These are phyloP conservation scores for Epicoccum nigrum DNA, from an alignment of 2,329 filamentous ascomycete genomes.

Conservation along the genomic window DNA sequence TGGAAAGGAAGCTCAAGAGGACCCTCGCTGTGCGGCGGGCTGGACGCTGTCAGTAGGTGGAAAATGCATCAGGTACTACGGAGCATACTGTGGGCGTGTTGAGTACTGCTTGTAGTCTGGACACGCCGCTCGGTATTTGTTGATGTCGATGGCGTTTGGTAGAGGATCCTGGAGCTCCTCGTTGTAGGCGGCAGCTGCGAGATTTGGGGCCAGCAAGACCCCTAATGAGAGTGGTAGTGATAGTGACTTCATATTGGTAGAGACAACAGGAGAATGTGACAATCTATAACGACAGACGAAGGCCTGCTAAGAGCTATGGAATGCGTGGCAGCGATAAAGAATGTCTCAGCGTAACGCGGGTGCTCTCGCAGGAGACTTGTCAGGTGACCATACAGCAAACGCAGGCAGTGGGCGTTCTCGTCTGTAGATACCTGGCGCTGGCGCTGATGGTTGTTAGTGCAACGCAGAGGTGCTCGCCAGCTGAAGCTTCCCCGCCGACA, in stretches of 20 bases:
- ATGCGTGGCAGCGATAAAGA: not conserved
- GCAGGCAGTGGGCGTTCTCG: not conserved
- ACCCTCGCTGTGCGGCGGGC: constrained; percentile 79
- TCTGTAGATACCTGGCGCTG: not conserved
- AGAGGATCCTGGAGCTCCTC: constrained; percentile 41
- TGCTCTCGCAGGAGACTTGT: too few relatives aligned
- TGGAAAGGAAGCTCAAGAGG: constrained; percentile 84
- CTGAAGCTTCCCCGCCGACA: constrained; percentile 16
- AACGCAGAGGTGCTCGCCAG: not conserved
- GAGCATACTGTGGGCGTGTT: constrained; percentile 61
- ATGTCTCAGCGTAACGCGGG: not conserved
- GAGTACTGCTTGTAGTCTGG: constrained; percentile 71
- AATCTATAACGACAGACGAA: not conserved
- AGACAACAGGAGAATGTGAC: not conserved
- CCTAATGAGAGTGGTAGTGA: constrained; percentile 17
- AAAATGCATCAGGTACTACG: too few relatives aligned
- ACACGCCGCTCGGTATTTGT: constrained; percentile 58
- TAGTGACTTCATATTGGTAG: constrained; percentile 25
- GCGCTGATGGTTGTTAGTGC: not conserved
- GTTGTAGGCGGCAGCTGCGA: constrained; percentile 16
- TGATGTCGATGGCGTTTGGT: constrained; percentile 36
- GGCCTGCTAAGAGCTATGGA: constrained; percentile 1
- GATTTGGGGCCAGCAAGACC: constrained; percentile 14
- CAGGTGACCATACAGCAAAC: too few relatives aligned
- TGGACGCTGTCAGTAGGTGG: constrained; percentile 44